Conservation (phyloP, 176 grass and related monocot genomes). For the Thalia dealbata region DNA sequence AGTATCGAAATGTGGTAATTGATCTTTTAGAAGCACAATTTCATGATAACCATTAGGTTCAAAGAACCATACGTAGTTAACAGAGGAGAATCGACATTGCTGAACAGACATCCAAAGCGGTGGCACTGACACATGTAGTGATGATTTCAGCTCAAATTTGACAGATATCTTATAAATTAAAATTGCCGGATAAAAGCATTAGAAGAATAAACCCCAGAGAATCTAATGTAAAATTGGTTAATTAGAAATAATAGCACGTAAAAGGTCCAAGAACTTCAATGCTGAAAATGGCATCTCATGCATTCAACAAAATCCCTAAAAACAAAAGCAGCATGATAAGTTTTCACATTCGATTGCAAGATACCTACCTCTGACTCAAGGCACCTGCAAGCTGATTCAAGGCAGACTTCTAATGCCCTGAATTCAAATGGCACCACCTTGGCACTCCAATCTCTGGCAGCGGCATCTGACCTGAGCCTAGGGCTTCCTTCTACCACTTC, state of each 20-base stretch:
- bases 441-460: constrained; percentile 43
- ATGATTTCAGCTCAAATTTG: too few relatives aligned
- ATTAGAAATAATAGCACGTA: not conserved
- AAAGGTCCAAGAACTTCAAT: not conserved
- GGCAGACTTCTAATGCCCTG: constrained; percentile 80
- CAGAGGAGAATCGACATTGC: too few relatives aligned
- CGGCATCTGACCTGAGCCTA: constrained; percentile 16
- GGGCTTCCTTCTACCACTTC: not conserved
- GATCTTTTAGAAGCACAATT: too few relatives aligned
- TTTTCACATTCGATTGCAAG: not conserved
- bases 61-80: too few relatives aligned
- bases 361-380: constrained; percentile 75
- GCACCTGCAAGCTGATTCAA: constrained; percentile 79
- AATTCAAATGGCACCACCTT: constrained; percentile 87
- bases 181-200: too few relatives aligned
- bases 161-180: too few relatives aligned
- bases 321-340: not conserved
- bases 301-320: not conserved
- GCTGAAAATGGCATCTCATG: too few relatives aligned
- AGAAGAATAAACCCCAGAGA: too few relatives aligned
- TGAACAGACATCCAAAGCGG: too few relatives aligned
- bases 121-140: too few relatives aligned
- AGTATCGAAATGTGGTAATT: too few relatives aligned
- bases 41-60: too few relatives aligned
- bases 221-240: not conserved